Base-by-base conservation (phyloP, 2,329 filamentous ascomycete species). In the Chrysoporthe deuterocubensis region DNA sequence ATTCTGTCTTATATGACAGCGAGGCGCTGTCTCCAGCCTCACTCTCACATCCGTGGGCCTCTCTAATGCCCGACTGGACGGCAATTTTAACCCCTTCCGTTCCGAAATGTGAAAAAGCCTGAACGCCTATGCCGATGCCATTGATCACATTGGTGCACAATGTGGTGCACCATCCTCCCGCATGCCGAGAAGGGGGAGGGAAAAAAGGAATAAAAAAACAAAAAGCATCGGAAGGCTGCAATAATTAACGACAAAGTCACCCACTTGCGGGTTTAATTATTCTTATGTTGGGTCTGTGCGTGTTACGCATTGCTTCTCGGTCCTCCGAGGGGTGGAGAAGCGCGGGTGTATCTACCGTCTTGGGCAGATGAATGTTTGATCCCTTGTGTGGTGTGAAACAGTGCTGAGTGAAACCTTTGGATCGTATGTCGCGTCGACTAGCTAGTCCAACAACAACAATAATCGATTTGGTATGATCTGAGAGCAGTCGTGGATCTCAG, bases 51-150 rank as follows among this genome's bases (percentile, higher is more conserved):
- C 26, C 26, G 26, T 56, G 37, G 37, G 37, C 37, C 52, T 56
- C 52, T 56, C 54, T n/a, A 32, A 57, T 57, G 54, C 32, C 54
- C 54, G 32, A 40, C 34, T 14, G 4, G 16, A 9, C n/a, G 34
- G 54, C 16, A 18, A 6, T 57, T 40, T 57, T 57, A 26, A 26
- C 26, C 26, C 50, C 50, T 37, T 34, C 13, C 26, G 5, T 8
- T 11, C 34, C 7, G 14, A 57, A 57, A 40, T 57, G 14, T 34
- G 14, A 57, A 57, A 40, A 57, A 40, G 18, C 54, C 34, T 57
- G 16, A 57, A 57, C 54, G 18, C 54, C 54, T 37, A 40, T 57
- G 54, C 54, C 54, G 54, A 57, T 57, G 54, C 54, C 16, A 18
- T 57, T 57, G 34, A 7, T 57, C 8, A 21, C 9, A n/a, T 9